Conservation (phyloP, 2,329 filamentous ascomycete species). For the Diaporthe sp. region DNA sequence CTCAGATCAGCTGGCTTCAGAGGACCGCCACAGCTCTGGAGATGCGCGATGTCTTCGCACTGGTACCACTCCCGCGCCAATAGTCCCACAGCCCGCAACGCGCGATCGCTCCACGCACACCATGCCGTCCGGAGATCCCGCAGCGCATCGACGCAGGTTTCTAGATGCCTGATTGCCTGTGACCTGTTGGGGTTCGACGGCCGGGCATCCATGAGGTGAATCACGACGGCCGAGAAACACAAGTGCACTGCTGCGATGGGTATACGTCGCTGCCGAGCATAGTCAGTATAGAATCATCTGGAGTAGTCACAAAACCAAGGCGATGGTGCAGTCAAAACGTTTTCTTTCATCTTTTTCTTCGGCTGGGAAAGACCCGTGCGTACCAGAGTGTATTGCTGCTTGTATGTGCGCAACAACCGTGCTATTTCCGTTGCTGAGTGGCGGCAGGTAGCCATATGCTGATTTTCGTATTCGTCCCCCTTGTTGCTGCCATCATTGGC, state of each 20-base stretch:
- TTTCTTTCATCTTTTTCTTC: too few species aligned
- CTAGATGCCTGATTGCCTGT: slow-evolving; percentile 32
- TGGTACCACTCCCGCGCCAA: slow-evolving; percentile 36
- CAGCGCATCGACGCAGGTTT: slow-evolving; percentile 35
- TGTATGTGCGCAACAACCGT: slow-evolving; percentile 37
- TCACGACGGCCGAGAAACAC: slow-evolving; percentile 35
- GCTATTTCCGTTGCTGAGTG: slow-evolving; percentile 38
- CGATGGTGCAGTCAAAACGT: neutral
- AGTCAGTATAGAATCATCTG: neutral
- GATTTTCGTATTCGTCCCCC: neutral
- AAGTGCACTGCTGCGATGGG: slow-evolving; percentile 38
- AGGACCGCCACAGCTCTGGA: neutral
- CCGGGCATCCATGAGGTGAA: slow-evolving; percentile 38
- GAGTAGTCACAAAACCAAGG: neutral
- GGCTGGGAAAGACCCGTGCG: neutral
- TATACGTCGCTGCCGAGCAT: slow-evolving; percentile 33
- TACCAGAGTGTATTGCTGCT: slow-evolving; percentile 39
- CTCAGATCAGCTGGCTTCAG: neutral
- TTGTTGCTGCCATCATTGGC: neutral
- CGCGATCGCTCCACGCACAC: slow-evolving; percentile 36
- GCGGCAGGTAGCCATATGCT: slow-evolving; percentile 37
- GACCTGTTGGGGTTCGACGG: slow-evolving; percentile 30
- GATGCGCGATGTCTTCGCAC: neutral
- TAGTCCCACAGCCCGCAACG: slow-evolving; percentile 32
- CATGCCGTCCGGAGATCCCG: slow-evolving; percentile 34